phyloP scores from a whole-genome alignment of 2,329 filamentous ascomycete genomes.

The Teratosphaeriaceae sp. region DNA sequence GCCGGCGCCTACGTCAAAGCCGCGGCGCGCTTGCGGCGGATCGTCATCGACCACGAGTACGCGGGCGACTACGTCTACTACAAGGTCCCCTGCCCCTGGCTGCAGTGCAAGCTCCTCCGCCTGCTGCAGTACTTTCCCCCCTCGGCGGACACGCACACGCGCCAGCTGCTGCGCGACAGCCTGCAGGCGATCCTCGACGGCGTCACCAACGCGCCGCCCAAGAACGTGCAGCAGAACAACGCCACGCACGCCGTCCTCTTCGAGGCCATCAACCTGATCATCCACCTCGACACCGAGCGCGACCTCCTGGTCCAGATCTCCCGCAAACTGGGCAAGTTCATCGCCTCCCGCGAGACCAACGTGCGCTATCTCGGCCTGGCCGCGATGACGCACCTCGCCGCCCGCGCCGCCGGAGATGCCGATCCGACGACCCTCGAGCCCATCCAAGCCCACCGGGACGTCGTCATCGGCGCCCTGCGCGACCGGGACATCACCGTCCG shows the following conservation, averaged over 20 bases:
- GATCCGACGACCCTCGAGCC: slow-evolving; percentile 90
- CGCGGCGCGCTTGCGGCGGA: slow-evolving; percentile 78
- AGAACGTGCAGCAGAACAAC: slow-evolving; percentile 99
- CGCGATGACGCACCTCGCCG: slow-evolving; percentile 96
- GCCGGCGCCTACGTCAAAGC: slow-evolving; percentile 92
- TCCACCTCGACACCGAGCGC: slow-evolving; percentile 92
- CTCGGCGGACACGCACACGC: slow-evolving; percentile 87
- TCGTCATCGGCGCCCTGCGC: slow-evolving; percentile 88
- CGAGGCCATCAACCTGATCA: slow-evolving; percentile 97
- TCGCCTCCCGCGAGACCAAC: slow-evolving; percentile 94
- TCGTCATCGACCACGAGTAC: slow-evolving; percentile 85
- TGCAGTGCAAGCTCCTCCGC: slow-evolving; percentile 89
- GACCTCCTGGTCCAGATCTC: slow-evolving; percentile 96
- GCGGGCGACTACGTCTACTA: slow-evolving; percentile 94
- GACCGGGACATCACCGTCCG: slow-evolving; percentile 96
- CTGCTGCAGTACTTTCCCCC: slow-evolving; percentile 94
- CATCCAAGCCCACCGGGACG: slow-evolving; percentile 95
- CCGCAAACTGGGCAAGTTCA: slow-evolving; percentile 83
- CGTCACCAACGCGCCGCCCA: slow-evolving; percentile 87
- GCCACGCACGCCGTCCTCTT: slow-evolving; percentile 97
- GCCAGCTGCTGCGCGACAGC: slow-evolving; percentile 85
- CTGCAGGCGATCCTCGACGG: slow-evolving; percentile 85
- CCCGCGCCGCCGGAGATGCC: slow-evolving; percentile 87
- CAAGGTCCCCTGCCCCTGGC: slow-evolving; percentile 98
- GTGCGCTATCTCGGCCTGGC: slow-evolving; percentile 93